Evolutionary conservation across 148 eudicot species (phyloP), one percentile per base, ranked within the genome.

Genomic region (Rhododendron ferrugineum): DNA sequence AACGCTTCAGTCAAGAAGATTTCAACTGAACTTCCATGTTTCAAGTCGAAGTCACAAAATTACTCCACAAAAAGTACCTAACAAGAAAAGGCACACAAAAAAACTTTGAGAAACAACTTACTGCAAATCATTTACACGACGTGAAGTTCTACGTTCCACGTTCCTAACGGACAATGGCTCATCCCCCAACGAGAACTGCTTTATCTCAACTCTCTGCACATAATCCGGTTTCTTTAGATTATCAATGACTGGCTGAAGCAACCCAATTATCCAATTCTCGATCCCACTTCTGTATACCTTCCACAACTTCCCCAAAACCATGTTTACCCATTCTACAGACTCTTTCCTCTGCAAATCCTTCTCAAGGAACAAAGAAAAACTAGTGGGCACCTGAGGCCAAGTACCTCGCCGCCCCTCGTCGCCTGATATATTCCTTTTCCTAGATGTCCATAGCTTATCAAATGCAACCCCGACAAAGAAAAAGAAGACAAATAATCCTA

Each of bases 261-360:
- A 91, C 82, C 98, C 99, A 85, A 94, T 85, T 18, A 96, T 47
- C 99, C 99, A 95, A 89, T 96, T 95, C 91, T 96, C 99, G 78
- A 95, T 86, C 50, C 96, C 99, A 86, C 89, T 88, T 85, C 92
- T 93, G 75, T 96, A 96, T 64, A 96, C 99, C 91, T 92, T 91
- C 99, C 99, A 96, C 85, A 96, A 89, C 92, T 96, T 96, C 85
- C 95, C 98, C 89, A 96, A 83, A 83, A 96, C 99, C 99, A 96
- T 96, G 82, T 96, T 96, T 73, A 96, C 99, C 99, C 99, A 96
- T 87, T 96, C 99, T 56, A 96, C 99, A 6, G 99, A 94, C 86
- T 96, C 99, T 90, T 96, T 96, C 88, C 99, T 93, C 90, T 92
- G 96, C 91, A 96, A 92, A 90, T 95, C 99, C 88, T 94, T 92